Evolutionary conservation across 768 basidiomycete species (phyloP).

Genomic region (Lactarius deliciosus): DNA sequence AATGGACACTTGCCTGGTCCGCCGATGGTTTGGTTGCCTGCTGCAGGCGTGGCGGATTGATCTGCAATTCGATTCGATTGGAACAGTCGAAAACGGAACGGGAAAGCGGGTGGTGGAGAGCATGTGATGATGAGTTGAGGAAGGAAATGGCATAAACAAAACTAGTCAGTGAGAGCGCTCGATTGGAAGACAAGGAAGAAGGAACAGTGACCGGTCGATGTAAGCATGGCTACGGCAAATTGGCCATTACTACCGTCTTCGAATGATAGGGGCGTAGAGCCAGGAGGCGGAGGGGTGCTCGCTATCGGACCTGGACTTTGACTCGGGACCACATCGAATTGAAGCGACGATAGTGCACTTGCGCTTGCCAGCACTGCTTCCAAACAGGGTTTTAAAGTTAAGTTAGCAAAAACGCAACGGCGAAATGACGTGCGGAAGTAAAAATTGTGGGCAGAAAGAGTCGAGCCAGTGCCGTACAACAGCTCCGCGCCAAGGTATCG

Average conservation of each 20-base stretch:
- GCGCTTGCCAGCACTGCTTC: constrained; percentile 24
- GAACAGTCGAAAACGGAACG: constrained; percentile 18
- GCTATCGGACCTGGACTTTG: constrained; percentile 18
- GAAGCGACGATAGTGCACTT: constrained; percentile 1
- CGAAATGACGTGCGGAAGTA: constrained; percentile 27
- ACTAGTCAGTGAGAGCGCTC: constrained; percentile 19
- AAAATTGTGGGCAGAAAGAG: not conserved
- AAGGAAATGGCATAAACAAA: constrained; percentile 24
- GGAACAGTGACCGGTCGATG: constrained; percentile 25
- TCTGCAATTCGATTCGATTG: constrained; percentile 27
- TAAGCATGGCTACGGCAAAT: constrained; percentile 6
- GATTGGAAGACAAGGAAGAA: constrained; percentile 7
- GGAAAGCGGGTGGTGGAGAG: constrained; percentile 12
- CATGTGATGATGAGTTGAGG: constrained; percentile 17
- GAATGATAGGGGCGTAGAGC: constrained; percentile 17
- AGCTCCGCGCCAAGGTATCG: not conserved
- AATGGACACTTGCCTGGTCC: constrained; percentile 27
- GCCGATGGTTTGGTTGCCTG: constrained; percentile 20
- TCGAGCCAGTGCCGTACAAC: not conserved
- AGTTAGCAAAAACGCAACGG: constrained; percentile 12
- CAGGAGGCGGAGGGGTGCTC: constrained; percentile 23
- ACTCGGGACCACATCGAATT: constrained; percentile 9
- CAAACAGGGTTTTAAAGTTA: constrained; percentile 27
- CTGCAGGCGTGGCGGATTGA: constrained; percentile 27
- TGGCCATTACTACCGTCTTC: constrained; percentile 2